Evolutionary conservation across 1,284 basidiomycete genomes (phyloP).

Genomic region (Meira miltonrushii): DNA sequence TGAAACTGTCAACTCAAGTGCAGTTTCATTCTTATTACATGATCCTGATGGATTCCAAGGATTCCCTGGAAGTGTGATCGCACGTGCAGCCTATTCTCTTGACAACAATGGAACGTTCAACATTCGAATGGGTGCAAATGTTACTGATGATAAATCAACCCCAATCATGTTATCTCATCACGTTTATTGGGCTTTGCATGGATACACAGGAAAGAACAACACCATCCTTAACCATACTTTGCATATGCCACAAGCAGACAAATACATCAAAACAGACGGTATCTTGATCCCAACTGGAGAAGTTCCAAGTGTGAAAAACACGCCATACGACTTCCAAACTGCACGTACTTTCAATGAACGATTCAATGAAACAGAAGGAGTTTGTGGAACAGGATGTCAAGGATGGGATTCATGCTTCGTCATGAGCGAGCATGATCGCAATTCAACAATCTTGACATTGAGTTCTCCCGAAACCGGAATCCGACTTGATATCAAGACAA

Average conservation of each 20-base stretch:
- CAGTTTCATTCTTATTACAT: slow-evolving; percentile 29
- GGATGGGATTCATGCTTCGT: slow-evolving; percentile 45
- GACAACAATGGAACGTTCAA: slow-evolving; percentile 23
- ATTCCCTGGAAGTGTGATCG: slow-evolving; percentile 34
- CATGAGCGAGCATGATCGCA: slow-evolving; percentile 28
- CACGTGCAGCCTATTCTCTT: slow-evolving; percentile 26
- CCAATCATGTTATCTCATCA: slow-evolving; percentile 48
- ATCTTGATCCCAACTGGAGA: slow-evolving; percentile 42
- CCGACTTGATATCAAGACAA: slow-evolving; percentile 28
- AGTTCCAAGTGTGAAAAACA: slow-evolving; percentile 23
- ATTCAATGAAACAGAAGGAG: slow-evolving; percentile 35
- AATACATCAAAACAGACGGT: slow-evolving; percentile 26
- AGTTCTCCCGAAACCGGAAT: slow-evolving; percentile 35
- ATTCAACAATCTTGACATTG: slow-evolving; percentile 32
- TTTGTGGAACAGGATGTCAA: slow-evolving; percentile 34
- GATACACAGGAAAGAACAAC: slow-evolving; percentile 23
- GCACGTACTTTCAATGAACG: slow-evolving; percentile 25
- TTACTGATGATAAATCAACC: slow-evolving; percentile 21
- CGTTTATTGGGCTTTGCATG: slow-evolving; percentile 47
- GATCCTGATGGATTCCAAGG: slow-evolving; percentile 48
- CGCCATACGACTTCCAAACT: slow-evolving; percentile 34
- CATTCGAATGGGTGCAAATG: slow-evolving; percentile 32
- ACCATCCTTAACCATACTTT: slow-evolving; percentile 35
- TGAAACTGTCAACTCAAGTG: slow-evolving; percentile 16
- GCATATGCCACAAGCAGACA: slow-evolving; percentile 37